Percentiles rank a stretch among this genome's conserved stretches.
These are phyloP conservation scores for Cladosporium halotolerans DNA, from an alignment of 2,329 filamentous ascomycete species.

Conservation along the genomic window DNA sequence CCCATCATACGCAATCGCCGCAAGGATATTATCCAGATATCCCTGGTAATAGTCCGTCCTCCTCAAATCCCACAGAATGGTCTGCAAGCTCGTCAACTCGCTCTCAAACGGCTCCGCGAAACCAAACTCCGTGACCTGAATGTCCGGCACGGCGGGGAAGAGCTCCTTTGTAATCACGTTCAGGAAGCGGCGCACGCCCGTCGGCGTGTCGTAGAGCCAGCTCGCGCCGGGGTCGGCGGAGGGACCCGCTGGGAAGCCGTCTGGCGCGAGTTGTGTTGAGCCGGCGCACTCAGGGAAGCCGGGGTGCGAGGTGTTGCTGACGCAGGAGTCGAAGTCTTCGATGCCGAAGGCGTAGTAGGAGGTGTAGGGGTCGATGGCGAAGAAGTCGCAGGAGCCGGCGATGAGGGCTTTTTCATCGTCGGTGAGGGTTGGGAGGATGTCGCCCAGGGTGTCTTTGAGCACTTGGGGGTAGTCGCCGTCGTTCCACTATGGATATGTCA, in stretches of 20 bases:
- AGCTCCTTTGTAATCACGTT: slow-evolving; percentile 33
- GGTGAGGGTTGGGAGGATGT: slow-evolving; percentile 29
- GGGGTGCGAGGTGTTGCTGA: slow-evolving; percentile 34
- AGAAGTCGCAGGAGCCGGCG: slow-evolving; percentile 29
- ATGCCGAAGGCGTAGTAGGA: slow-evolving; percentile 23
- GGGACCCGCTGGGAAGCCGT: slow-evolving; percentile 41
- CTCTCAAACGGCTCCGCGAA: slow-evolving; percentile 31
- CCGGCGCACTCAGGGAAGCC: slow-evolving; percentile 38
- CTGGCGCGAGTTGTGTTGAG: slow-evolving; percentile 26
- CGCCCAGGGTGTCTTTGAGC: slow-evolving; percentile 30
- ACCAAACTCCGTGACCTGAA: slow-evolving; percentile 33
- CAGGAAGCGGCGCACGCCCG: slow-evolving; percentile 31
- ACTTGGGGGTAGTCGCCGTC: slow-evolving; percentile 39
- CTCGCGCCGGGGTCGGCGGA: slow-evolving; percentile 30
- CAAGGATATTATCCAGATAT: slow-evolving; percentile 32
- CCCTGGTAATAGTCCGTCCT: slow-evolving; percentile 27
- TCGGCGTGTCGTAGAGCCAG: slow-evolving; percentile 33
- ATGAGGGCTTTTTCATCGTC: slow-evolving; percentile 27
- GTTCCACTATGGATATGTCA: slow-evolving; percentile 32
- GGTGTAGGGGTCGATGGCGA: slow-evolving; percentile 32
- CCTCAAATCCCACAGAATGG: slow-evolving; percentile 26
- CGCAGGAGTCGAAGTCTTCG: slow-evolving; percentile 32
- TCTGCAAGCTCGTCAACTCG: slow-evolving; percentile 21
- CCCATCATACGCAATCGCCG: slow-evolving; percentile 28
- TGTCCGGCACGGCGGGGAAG: slow-evolving; percentile 36